Conservation (phyloP, 768 basidiomycete species). For the Mycena haematopus region DNA sequence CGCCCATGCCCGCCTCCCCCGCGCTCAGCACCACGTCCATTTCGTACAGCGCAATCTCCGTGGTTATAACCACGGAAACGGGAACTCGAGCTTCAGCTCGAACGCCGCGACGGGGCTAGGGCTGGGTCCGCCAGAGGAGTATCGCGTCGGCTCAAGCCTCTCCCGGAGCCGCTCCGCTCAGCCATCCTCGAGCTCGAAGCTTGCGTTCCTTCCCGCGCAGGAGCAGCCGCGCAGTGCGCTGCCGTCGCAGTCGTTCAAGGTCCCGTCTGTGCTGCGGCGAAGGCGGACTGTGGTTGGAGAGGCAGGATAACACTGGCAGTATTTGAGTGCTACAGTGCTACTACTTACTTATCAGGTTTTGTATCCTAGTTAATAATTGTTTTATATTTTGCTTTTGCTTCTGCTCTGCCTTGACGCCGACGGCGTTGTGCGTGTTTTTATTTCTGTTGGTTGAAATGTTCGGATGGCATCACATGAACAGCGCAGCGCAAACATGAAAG, state of each 20-base stretch:
- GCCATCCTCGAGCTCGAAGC: conserved; percentile 49
- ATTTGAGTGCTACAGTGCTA: conserved; percentile 1
- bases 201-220: conserved; percentile 39
- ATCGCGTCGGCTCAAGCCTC: conserved; percentile 57
- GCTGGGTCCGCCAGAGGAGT: conserved; percentile 47
- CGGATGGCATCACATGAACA: background rate
- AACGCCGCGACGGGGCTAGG: background rate
- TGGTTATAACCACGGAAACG: conserved; percentile 19
- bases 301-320: conserved; percentile 24
- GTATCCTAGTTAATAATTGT: conserved; percentile 26
- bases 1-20: conserved; percentile 57
- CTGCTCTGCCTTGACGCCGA: background rate
- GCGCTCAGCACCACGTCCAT: conserved; percentile 31
- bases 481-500: conserved; percentile 34
- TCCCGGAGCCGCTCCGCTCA: conserved; percentile 67
- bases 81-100: background rate
- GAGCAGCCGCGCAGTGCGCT: conserved; percentile 62
- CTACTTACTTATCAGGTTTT: conserved; percentile 8
- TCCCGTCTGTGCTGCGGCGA: conserved; percentile 42
- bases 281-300: conserved; percentile 29
- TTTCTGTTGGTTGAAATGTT: background rate
- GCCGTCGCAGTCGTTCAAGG: conserved; percentile 54
- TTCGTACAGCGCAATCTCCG: conserved; percentile 17
- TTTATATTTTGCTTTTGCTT: conserved; percentile 20
- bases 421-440: background rate